Evolutionary conservation across 192 early-diverging fungal genomes (phyloP).

Genomic region (Backusella mclennaniae): DNA sequence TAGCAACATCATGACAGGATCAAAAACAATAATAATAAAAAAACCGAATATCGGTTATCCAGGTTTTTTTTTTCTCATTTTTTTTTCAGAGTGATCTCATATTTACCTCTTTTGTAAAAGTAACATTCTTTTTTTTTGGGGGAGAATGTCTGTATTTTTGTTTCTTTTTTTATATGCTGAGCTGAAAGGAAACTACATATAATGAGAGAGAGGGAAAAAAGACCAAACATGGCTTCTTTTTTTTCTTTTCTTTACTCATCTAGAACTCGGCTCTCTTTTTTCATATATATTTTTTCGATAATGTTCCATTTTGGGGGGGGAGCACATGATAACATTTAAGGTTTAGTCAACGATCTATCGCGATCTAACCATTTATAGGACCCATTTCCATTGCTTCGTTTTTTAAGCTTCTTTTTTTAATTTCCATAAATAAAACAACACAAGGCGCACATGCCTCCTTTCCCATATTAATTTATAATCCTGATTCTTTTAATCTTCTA

Average conservation of each 20-base stretch:
- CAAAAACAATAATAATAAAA: not conserved
- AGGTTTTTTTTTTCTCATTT: no score
- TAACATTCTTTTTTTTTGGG: not conserved
- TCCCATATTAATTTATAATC: constrained; percentile 39
- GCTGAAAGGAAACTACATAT: not conserved
- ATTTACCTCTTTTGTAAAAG: not conserved
- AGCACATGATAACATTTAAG: not conserved
- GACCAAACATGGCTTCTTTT: no score
- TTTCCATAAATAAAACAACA: not conserved
- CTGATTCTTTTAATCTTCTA: constrained; percentile 68
- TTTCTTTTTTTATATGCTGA: not conserved
- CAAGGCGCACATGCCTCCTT: no score
- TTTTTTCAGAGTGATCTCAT: not conserved
- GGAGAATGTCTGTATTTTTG: not conserved
- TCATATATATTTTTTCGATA: no score
- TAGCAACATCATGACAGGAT: not conserved
- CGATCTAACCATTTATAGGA: not conserved
- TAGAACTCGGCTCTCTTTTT: no score
- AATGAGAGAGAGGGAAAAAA: no score
- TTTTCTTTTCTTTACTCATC: no score
- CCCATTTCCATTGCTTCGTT: not conserved
- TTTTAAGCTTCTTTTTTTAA: not conserved
- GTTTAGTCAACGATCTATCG: not conserved
- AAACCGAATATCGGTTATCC: no score
- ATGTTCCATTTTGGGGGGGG: not conserved